Evolutionary conservation across 1,139 yeast species (phyloP).

Genomic region (Yamadazyma triangularis): DNA sequence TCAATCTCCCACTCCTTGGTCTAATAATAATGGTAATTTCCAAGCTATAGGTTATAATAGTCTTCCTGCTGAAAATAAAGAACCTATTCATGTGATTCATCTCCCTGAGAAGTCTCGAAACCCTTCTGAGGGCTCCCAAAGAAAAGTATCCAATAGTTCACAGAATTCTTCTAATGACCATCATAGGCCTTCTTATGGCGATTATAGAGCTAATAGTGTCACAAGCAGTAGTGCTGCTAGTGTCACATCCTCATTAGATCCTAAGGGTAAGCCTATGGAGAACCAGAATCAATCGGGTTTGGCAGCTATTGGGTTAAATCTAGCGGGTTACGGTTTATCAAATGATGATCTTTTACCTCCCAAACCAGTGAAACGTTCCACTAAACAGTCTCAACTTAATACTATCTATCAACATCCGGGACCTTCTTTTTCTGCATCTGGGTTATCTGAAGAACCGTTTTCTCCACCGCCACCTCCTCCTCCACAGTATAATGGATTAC

Average conservation of each 20-base stretch:
- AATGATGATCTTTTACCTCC: constrained; percentile 23
- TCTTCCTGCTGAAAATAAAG: constrained; percentile 17
- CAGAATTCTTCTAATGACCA: constrained; percentile 7
- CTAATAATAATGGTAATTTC: constrained; percentile 16
- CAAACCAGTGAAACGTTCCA: constrained; percentile 4
- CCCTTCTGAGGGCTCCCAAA: constrained; percentile 7
- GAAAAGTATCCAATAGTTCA: constrained; percentile 15
- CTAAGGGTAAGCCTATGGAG: constrained; percentile 15
- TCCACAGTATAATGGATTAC: too few relatives aligned
- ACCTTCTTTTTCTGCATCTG: too few relatives aligned
- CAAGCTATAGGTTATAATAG: constrained; percentile 34
- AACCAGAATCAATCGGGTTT: constrained; percentile 9
- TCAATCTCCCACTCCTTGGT: neutral
- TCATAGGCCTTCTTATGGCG: constrained; percentile 4
- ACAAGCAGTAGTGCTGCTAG: constrained; percentile 17
- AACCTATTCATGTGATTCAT: constrained; percentile 28
- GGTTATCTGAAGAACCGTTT: neutral
- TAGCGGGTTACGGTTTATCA: constrained; percentile 20
- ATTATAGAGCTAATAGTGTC: constrained; percentile 10
- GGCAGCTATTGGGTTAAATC: constrained; percentile 10
- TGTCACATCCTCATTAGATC: constrained; percentile 24
- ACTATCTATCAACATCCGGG: constrained; percentile 5
- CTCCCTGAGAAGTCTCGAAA: constrained; percentile 20
- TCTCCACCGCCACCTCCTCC: neutral
- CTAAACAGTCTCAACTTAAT: neutral